A percentile compares a stretch with the other conserved stretches of the same genome.
phyloP scores from a whole-genome alignment of 805 yeast genomes.

The Ogataea nonfermentans region DNA sequence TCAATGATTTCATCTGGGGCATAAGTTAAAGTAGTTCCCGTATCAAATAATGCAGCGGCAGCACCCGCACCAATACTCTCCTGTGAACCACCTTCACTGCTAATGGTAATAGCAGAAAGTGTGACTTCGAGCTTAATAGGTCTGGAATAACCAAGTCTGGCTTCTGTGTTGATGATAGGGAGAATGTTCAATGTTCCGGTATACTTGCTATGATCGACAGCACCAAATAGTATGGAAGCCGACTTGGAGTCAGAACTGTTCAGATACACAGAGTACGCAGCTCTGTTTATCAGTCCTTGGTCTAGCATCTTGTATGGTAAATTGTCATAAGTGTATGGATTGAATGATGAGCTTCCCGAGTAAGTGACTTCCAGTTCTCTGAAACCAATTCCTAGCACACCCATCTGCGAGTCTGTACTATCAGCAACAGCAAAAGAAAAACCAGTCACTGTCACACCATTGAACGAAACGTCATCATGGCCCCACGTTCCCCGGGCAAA shows the following conservation, averaged over 20 bases:
- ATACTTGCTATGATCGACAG: conserved; percentile 63
- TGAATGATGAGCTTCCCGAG: conserved; percentile 24
- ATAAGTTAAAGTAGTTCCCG: conserved; percentile 54
- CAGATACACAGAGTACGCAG: conserved; percentile 63
- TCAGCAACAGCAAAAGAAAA: conserved; percentile 76
- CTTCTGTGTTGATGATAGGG: conserved; percentile 48
- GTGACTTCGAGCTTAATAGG: conserved; percentile 52
- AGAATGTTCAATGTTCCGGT: conserved; percentile 48
- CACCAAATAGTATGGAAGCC: conserved; percentile 72
- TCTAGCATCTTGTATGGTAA: conserved; percentile 60
- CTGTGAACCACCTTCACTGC: conserved; percentile 19
- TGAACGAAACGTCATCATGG: conserved; percentile 54
- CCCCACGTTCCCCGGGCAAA: conserved; percentile 57
- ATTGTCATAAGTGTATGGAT: conserved; percentile 53
- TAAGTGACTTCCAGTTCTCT: conserved; percentile 66
- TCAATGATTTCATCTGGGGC: conserved; percentile 38
- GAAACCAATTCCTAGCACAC: conserved; percentile 76
- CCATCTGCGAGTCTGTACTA: conserved; percentile 57
- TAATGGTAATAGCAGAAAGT: conserved; percentile 38
- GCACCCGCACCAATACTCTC: conserved; percentile 28
- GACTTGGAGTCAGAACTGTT: conserved; percentile 39
- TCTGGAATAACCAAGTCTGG: conserved; percentile 30
- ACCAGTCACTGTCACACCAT: conserved; percentile 44
- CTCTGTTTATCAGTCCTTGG: conserved; percentile 54
- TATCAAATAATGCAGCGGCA: conserved; percentile 48